Percentiles rank a stretch among this genome's conserved stretches.
These are phyloP conservation scores for Chrysoporthe austroafricana DNA, from an alignment of 2,329 filamentous ascomycete species.

Conservation along the genomic window DNA sequence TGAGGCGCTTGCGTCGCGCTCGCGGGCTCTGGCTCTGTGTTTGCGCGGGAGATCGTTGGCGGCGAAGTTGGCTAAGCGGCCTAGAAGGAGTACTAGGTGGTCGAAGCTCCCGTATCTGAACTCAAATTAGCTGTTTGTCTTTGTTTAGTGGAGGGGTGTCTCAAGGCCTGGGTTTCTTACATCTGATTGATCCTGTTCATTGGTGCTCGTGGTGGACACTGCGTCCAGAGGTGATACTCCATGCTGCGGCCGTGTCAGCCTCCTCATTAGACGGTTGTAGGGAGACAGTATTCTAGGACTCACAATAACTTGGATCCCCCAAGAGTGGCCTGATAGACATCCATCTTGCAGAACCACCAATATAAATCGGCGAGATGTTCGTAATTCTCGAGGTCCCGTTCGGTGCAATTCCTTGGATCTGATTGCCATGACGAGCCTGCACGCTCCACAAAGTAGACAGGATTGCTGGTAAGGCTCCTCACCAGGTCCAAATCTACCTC, in stretches of 20 bases:
- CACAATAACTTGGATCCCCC: conserved; percentile 86
- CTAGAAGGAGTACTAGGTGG: conserved; percentile 81
- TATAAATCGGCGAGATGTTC: conserved; percentile 84
- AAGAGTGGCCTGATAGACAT: conserved; percentile 86
- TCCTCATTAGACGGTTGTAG: conserved; percentile 6
- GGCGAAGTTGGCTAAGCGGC: conserved; percentile 77
- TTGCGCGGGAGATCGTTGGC: conserved; percentile 80
- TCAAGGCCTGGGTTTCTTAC: conserved; percentile 46
- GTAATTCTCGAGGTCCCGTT: conserved; percentile 75
- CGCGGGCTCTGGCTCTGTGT: conserved; percentile 64
- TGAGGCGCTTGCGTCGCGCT: conserved; percentile 52
- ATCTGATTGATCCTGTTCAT: conserved; percentile 76
- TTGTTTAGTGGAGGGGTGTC: not conserved
- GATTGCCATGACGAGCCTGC: conserved; percentile 25
- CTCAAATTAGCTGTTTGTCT: conserved; percentile 32
- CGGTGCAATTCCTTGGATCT: conserved; percentile 39
- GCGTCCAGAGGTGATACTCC: conserved; percentile 79
- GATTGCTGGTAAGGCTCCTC: conserved; percentile 45
- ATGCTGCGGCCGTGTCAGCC: conserved; percentile 57
- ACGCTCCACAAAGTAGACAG: conserved; percentile 35
- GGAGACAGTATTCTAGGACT: conserved; percentile 43
- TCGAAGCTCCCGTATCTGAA: conserved; percentile 84
- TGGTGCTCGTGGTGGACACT: conserved; percentile 83
- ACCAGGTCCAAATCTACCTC: conserved; percentile 49
- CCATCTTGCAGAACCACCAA: conserved; percentile 97